Evolutionary conservation across 169 alveolate species (phyloP).

Genomic region (Cryptosporidium xiaoi): DNA sequence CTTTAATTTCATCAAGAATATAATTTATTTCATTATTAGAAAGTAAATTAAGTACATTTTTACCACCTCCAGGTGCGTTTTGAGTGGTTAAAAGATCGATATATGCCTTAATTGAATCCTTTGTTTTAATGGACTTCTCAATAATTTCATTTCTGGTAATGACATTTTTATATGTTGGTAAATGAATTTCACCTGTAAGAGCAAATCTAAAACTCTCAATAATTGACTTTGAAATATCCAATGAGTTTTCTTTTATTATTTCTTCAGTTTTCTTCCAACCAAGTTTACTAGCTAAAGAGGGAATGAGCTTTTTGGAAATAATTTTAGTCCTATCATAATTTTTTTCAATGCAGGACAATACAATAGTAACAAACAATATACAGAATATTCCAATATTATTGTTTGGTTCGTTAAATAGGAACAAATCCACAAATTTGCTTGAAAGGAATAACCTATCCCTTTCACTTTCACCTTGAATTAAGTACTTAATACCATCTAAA

Average conservation of each 20-base stretch:
- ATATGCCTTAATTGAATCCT: slow-evolving; percentile 3
- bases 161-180: slow-evolving; percentile 19
- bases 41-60: slow-evolving; percentile 10
- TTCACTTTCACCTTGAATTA: background rate
- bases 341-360: slow-evolving; percentile 21
- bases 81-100: slow-evolving; percentile 46
- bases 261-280: slow-evolving; percentile 44
- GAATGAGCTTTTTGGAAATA: slow-evolving; percentile 26
- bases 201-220: slow-evolving; percentile 65
- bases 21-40: slow-evolving; percentile 15
- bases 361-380: slow-evolving; percentile 7
- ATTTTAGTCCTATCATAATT: slow-evolving; percentile 1
- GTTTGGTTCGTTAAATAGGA: background rate
- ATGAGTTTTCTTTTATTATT: slow-evolving; percentile 20
- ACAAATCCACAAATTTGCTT: slow-evolving; percentile 12
- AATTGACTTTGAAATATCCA: slow-evolving; percentile 29
- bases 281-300: background rate
- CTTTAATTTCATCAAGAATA: slow-evolving; percentile 27
- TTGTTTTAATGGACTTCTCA: slow-evolving; percentile 4
- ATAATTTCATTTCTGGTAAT: slow-evolving; percentile 61
- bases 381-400: slow-evolving; percentile 3
- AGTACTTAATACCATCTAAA: slow-evolving; percentile 4
- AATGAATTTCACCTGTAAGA: slow-evolving; percentile 15
- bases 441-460: slow-evolving; percentile 8
- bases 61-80: slow-evolving; percentile 63